Percentiles rank a stretch among this genome's conserved stretches.
Evolutionary conservation across 1,139 yeast species (phyloP).

Genomic region (Hansenula sp.): DNA sequence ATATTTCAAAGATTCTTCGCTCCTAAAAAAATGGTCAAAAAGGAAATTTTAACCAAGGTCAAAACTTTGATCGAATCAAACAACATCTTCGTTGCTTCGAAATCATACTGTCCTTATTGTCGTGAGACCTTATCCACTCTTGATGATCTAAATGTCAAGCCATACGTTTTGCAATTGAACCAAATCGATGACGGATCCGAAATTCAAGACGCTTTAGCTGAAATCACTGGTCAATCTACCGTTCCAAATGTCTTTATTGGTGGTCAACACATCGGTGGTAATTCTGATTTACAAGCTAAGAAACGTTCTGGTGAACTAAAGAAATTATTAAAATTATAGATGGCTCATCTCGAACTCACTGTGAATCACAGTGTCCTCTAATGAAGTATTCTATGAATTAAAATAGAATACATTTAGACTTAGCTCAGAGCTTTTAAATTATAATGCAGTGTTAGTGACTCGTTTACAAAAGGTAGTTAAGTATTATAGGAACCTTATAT

Average conservation of each 20-base stretch:
- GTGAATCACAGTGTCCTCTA: no score
- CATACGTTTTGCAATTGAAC: slow-evolving; percentile 67
- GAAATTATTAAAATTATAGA: slow-evolving; percentile 26
- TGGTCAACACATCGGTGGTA: slow-evolving; percentile 93
- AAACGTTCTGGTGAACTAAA: slow-evolving; percentile 38
- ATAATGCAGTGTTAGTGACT: no score
- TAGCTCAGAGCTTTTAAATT: no score
- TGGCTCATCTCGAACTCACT: no score
- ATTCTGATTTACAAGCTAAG: slow-evolving; percentile 75
- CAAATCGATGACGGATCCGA: slow-evolving; percentile 50
- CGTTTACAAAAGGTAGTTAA: no score
- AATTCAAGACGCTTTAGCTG: slow-evolving; percentile 75
- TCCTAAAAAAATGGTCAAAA: slow-evolving; percentile 34
- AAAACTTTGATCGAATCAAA: slow-evolving; percentile 61
- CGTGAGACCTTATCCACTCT: slow-evolving; percentile 55
- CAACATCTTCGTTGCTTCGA: slow-evolving; percentile 82
- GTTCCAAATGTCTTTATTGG: slow-evolving; percentile 91
- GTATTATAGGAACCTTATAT: no score
- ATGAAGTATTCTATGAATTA: no score
- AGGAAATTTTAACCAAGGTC: slow-evolving; percentile 53
- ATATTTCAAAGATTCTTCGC: slow-evolving; percentile 1
- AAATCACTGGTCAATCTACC: slow-evolving; percentile 84
- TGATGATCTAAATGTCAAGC: slow-evolving; percentile 43
- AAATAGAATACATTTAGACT: no score
- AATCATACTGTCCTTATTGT: slow-evolving; percentile 75